Evolutionary conservation across 495 filamentous ascomycete species (phyloP).

Genomic region (Xylaria longipes): DNA sequence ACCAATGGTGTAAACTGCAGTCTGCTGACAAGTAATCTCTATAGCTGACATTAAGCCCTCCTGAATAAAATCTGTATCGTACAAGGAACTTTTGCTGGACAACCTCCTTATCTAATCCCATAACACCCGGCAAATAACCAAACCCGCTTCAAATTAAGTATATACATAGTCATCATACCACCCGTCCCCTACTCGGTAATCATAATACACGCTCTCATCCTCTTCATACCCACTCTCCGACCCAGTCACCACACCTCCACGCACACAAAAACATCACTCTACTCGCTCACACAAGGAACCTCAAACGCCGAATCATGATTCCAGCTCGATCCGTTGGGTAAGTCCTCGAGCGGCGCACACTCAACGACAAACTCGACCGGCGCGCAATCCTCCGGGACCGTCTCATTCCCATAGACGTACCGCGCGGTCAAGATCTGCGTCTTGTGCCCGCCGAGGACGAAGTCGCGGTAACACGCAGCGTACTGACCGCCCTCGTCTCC

Average conservation of each 20-base stretch:
- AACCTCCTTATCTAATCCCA: neutral
- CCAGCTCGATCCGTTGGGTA: neutral
- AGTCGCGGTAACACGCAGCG: neutral
- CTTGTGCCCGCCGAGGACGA: neutral
- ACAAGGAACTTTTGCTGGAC: neutral
- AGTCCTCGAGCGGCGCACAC: neutral
- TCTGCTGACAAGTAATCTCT: neutral
- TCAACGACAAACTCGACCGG: slow-evolving; percentile 15
- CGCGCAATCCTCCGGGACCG: neutral
- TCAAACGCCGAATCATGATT: slow-evolving; percentile 15
- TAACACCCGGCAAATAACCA: neutral
- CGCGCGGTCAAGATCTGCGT: neutral
- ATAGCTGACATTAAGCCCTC: neutral
- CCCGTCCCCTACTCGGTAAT: neutral
- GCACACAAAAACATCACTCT: neutral
- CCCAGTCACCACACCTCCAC: neutral
- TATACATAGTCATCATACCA: neutral
- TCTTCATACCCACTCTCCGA: neutral
- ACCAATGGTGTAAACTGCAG: neutral
- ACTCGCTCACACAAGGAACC: slow-evolving; percentile 1
- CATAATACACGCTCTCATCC: neutral
- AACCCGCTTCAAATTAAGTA: neutral
- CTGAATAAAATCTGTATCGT: neutral
- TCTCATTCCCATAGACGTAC: slow-evolving; percentile 16
- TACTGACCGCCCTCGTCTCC: neutral